Evolutionary conservation across 768 basidiomycete species (phyloP).

Genomic region (Lentinula edodes): DNA sequence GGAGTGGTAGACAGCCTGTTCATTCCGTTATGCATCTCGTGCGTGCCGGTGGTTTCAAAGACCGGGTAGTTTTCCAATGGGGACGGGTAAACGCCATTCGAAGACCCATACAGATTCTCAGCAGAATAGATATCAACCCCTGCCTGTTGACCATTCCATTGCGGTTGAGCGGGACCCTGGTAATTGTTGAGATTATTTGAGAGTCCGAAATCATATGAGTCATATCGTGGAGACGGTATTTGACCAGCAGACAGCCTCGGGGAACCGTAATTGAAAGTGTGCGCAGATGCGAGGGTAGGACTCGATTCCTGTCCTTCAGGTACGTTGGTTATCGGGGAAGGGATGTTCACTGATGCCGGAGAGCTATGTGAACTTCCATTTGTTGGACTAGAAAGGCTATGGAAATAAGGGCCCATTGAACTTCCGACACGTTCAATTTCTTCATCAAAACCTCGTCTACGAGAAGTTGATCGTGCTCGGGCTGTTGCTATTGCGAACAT

Average conservation of each 20-base stretch:
- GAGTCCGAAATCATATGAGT: conserved; percentile 38
- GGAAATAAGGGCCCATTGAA: conserved; percentile 38
- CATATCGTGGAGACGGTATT: conserved; percentile 46
- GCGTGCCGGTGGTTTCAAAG: conserved; percentile 24
- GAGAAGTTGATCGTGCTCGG: conserved; percentile 71
- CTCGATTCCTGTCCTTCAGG: conserved; percentile 50
- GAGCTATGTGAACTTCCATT: conserved; percentile 68
- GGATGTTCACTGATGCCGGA: conserved; percentile 65
- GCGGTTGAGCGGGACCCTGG: not conserved
- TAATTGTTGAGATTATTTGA: not conserved
- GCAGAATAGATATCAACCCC: conserved; percentile 23
- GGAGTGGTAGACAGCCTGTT: conserved; percentile 51
- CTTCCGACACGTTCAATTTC: conserved; percentile 29
- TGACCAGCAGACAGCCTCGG: conserved; percentile 37
- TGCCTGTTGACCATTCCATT: conserved; percentile 26
- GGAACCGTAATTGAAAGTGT: conserved; percentile 31
- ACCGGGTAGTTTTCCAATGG: conserved; percentile 20
- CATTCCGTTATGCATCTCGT: conserved; percentile 32
- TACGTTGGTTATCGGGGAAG: conserved; percentile 59
- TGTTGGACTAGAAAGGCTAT: conserved; percentile 52
- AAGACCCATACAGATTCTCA: not conserved
- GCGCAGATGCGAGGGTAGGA: conserved; percentile 45
- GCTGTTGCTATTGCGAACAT: conserved; percentile 39
- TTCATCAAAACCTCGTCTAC: conserved; percentile 68
- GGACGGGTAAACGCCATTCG: conserved; percentile 1